Conservation (phyloP, 2,329 filamentous ascomycete genomes). For the Fusarium pininemorale region DNA sequence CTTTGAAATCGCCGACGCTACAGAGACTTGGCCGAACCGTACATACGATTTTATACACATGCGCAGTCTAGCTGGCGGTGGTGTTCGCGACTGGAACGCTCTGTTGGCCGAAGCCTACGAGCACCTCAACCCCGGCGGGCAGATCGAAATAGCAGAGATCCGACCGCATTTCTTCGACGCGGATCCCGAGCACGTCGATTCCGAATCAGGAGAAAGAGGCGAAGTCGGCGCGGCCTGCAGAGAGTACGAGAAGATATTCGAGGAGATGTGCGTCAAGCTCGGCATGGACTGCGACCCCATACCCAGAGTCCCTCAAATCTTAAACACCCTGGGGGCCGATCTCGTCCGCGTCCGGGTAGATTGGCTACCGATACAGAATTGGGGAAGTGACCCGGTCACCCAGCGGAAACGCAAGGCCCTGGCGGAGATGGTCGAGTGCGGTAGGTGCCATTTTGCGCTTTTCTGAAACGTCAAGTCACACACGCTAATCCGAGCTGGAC, state of each 20-base stretch:
- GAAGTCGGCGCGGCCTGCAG: constrained; percentile 44
- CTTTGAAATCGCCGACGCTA: constrained; percentile 67
- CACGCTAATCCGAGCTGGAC: not conserved
- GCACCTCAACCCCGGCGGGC: constrained; percentile 55
- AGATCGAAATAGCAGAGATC: constrained; percentile 56
- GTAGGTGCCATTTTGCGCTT: constrained; percentile 39
- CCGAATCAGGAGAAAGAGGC: constrained; percentile 21
- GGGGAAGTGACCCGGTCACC: constrained; percentile 52
- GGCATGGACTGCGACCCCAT: constrained; percentile 54
- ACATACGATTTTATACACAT: constrained; percentile 55
- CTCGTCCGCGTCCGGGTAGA: constrained; percentile 52
- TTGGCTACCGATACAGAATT: constrained; percentile 52
- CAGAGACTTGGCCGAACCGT: constrained; percentile 54
- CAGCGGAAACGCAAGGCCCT: constrained; percentile 50
- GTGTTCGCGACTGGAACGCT: constrained; percentile 53
- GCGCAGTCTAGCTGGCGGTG: constrained; percentile 55
- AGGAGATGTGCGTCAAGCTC: constrained; percentile 39
- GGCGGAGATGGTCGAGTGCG: constrained; percentile 49
- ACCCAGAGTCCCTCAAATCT: constrained; percentile 46
- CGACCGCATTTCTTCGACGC: constrained; percentile 53
- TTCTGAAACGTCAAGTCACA: not conserved
- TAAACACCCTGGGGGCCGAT: constrained; percentile 53
- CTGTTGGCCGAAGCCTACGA: constrained; percentile 50
- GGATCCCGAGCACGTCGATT: constrained; percentile 40
- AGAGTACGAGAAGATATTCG: constrained; percentile 48